Conservation (phyloP, 345 rosid genomes). For the Punica granatum region DNA sequence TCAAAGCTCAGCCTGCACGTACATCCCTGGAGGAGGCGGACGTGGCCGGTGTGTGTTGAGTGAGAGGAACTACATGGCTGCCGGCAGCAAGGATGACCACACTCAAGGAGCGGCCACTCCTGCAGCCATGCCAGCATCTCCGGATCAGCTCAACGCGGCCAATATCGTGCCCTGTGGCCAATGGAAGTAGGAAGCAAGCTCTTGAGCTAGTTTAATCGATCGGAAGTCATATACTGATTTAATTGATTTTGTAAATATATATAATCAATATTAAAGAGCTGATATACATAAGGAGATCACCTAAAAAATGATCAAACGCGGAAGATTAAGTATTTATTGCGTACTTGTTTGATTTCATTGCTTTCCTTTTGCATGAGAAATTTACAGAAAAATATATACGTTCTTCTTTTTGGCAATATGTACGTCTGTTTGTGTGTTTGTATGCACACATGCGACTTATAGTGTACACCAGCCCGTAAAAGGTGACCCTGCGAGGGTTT, state of each 20-base stretch:
- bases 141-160: not conserved
- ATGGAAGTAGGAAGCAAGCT: not conserved
- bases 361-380: too few relatives aligned
- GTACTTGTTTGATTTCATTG: too few relatives aligned
- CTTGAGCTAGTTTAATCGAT: not conserved
- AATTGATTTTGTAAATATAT: not conserved
- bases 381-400: too few relatives aligned
- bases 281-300: not conserved
- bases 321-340: too few relatives aligned
- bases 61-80: constrained; percentile 21
- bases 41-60: constrained; percentile 25
- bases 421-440: too few relatives aligned
- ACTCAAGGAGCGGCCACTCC: not conserved
- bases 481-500: not conserved
- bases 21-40: constrained; percentile 18
- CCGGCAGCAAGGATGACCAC: not conserved
- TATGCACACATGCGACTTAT: not conserved
- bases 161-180: not conserved
- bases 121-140: not conserved
- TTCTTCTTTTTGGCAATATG: too few relatives aligned
- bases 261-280: not conserved
- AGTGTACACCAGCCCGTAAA: not conserved
- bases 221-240: not conserved
- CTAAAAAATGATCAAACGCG: not conserved
- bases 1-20: constrained; percentile 23